These are phyloP conservation scores for Aspergillus glaucus DNA, from an alignment of 2,329 filamentous ascomycete species.

Conservation along the genomic window DNA sequence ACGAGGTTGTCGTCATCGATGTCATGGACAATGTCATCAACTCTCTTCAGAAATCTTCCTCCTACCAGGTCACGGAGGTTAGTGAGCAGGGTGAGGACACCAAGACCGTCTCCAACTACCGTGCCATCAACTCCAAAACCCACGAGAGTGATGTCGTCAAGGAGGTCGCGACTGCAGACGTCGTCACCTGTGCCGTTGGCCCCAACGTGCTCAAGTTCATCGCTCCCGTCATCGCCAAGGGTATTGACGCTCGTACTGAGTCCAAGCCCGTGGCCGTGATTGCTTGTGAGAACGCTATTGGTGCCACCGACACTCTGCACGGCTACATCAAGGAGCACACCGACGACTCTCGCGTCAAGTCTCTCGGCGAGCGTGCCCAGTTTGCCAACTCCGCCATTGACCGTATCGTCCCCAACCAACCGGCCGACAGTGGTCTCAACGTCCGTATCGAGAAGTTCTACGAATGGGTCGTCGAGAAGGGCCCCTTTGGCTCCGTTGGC, in stretches of 20 bases:
- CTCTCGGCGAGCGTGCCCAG: constrained; percentile 67
- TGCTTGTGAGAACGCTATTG: constrained; percentile 96
- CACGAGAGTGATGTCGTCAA: constrained; percentile 74
- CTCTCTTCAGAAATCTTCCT: constrained; percentile 64
- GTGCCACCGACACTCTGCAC: constrained; percentile 82
- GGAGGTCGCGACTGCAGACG: constrained; percentile 78
- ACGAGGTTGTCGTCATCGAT: constrained; percentile 94
- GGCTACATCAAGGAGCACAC: constrained; percentile 76
- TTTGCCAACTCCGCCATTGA: constrained; percentile 99
- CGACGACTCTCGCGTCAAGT: constrained; percentile 57
- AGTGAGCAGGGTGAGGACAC: constrained; percentile 73
- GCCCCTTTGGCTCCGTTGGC: constrained; percentile 67
- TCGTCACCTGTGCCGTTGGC: constrained; percentile 95
- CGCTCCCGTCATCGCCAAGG: constrained; percentile 90
- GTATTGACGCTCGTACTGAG: constrained; percentile 67
- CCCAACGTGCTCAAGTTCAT: constrained; percentile 96
- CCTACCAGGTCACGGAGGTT: constrained; percentile 90
- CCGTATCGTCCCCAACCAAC: constrained; percentile 91
- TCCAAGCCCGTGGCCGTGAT: constrained; percentile 76
- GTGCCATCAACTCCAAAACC: constrained; percentile 89
- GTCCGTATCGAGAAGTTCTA: constrained; percentile 98
- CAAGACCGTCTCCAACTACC: constrained; percentile 88
- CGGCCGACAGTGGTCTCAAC: constrained; percentile 70
- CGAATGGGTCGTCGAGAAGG: constrained; percentile 93
- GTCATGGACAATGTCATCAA: constrained; percentile 81